Conservation (phyloP, 148 eudicot species). For the Amaranthus hypochondriacus region DNA sequence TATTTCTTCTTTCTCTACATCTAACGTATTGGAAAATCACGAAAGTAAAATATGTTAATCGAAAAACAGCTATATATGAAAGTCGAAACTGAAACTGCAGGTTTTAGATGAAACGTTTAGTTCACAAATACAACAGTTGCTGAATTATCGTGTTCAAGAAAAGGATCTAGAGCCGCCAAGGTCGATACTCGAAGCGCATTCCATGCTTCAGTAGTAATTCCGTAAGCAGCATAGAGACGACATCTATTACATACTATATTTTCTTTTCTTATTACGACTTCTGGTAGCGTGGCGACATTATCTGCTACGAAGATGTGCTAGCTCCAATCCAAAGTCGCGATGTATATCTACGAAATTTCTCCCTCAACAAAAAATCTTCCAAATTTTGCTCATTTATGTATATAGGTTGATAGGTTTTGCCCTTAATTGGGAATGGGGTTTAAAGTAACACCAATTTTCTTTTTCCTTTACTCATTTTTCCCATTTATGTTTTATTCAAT, state of each 20-base stretch:
- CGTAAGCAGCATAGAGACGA: constrained; percentile 33
- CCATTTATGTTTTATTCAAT: background rate
- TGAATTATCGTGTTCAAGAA: constrained; percentile 47
- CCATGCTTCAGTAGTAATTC: constrained; percentile 64
- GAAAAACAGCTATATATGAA: background rate
- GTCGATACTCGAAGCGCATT: constrained; percentile 53
- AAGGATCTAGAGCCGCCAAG: constrained; percentile 71
- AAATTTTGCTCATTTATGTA: background rate
- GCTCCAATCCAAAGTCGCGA: background rate
- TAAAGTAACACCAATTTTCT: background rate
- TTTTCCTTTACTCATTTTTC: background rate
- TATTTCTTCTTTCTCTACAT: background rate
- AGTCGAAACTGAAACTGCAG: constrained; percentile 29
- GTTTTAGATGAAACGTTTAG: constrained; percentile 63
- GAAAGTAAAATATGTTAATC: background rate
- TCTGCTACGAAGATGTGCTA: constrained; percentile 18
- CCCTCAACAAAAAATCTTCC: background rate
- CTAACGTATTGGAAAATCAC: background rate
- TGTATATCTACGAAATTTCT: constrained; percentile 6
- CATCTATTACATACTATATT: constrained; percentile 9
- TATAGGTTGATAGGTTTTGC: background rate
- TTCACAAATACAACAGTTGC: constrained; percentile 52
- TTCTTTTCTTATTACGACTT: background rate
- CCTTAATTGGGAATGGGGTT: background rate
- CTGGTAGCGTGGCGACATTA: constrained; percentile 13